A percentile compares a stretch with the other conserved stretches of the same genome.
phyloP scores from a whole-genome alignment of 495 filamentous ascomycete genomes.

The Polyplosphaeria fusca region DNA sequence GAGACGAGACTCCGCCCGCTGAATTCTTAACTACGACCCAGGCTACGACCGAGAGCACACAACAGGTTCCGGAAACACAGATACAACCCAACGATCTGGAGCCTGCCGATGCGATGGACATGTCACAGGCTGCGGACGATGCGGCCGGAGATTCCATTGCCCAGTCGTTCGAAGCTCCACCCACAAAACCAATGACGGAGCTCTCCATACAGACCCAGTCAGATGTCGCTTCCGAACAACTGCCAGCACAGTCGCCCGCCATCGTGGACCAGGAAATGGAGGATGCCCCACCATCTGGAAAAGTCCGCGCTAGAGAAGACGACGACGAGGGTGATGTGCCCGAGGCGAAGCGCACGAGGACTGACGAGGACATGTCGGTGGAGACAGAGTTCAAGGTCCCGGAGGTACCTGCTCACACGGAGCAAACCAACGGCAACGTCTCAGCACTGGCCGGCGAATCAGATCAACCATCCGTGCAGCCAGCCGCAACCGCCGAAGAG shows the following conservation, averaged over 20 bases:
- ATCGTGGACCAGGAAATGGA: constrained; percentile 30
- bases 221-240: neutral
- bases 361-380: constrained; percentile 15
- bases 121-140: constrained; percentile 6
- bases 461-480: constrained; percentile 24
- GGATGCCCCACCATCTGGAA: constrained; percentile 26
- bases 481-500: constrained; percentile 18
- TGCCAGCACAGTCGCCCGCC: constrained; percentile 11
- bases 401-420: constrained; percentile 24
- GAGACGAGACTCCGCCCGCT: constrained; percentile 7
- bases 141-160: neutral
- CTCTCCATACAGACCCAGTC: constrained; percentile 15
- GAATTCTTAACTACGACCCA: neutral
- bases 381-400: constrained; percentile 34
- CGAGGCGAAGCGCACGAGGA: constrained; percentile 35
- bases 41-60: constrained; percentile 10
- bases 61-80: constrained; percentile 26
- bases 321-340: constrained; percentile 26
- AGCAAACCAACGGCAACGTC: constrained; percentile 14
- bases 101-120: constrained; percentile 24
- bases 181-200: constrained; percentile 23
- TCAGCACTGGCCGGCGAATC: neutral
- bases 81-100: neutral
- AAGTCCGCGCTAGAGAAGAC: constrained; percentile 27
- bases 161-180: neutral